Conservation (phyloP, 257 asterid genomes). For the Primulina huaijiensis region DNA sequence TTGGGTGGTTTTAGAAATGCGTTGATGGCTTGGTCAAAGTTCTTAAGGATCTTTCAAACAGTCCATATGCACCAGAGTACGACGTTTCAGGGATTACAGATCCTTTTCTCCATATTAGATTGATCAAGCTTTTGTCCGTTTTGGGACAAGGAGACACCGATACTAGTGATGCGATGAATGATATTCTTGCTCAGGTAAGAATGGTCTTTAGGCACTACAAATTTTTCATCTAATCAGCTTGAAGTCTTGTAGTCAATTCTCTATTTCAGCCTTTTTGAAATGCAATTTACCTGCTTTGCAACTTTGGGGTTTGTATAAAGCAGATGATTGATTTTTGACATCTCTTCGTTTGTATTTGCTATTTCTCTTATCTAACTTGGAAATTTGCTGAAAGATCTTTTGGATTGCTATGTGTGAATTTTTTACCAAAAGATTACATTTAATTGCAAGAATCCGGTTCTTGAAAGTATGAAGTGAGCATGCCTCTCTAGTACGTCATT, state of each 20-base stretch:
- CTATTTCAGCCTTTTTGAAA: background rate
- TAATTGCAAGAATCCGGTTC: background rate
- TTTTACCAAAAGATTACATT: background rate
- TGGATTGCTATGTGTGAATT: background rate
- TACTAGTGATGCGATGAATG: conserved; percentile 95
- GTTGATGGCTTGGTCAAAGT: conserved; percentile 83
- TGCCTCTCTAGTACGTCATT: background rate
- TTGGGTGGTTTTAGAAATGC: conserved; percentile 62
- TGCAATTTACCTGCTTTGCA: background rate
- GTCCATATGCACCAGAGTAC: conserved; percentile 96
- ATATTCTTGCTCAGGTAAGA: conserved; percentile 93
- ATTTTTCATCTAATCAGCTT: background rate
- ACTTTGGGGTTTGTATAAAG: background rate
- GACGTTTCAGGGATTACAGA: conserved; percentile 91
- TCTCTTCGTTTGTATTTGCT: background rate
- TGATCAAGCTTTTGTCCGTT: conserved; percentile 76
- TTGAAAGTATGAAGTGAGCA: background rate
- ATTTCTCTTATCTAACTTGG: background rate
- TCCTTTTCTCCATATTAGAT: conserved; percentile 89
- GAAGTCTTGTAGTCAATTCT: background rate
- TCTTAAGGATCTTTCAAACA: conserved; percentile 77
- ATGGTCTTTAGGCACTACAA: background rate
- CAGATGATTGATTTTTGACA: background rate
- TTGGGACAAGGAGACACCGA: conserved; percentile 93
- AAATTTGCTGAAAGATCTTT: no score